Evolutionary conservation across 2,329 filamentous ascomycete species (phyloP).

Genomic region (Exserohilum rostratum): DNA sequence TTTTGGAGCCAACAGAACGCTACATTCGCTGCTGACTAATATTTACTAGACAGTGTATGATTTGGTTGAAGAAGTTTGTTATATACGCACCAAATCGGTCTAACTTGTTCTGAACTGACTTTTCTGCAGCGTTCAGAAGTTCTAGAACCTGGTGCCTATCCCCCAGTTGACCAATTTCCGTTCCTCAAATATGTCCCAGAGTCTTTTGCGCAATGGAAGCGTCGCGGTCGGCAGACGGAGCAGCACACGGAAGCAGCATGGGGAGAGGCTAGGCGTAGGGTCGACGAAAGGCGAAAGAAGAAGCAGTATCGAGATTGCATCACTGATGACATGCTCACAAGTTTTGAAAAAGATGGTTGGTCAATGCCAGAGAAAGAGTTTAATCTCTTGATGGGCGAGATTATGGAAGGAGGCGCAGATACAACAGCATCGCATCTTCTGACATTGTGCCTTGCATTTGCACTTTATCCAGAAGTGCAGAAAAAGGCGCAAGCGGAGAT

Average conservation of each 20-base stretch:
- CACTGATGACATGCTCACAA: too few relatives aligned
- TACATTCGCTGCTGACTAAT: too few relatives aligned
- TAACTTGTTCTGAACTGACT: too few relatives aligned
- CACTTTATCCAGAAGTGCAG: slow-evolving; percentile 22
- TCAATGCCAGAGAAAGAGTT: slow-evolving; percentile 32
- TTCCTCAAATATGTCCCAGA: not conserved
- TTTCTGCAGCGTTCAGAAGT: too few relatives aligned
- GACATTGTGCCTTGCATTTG: slow-evolving; percentile 7
- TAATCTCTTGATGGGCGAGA: slow-evolving; percentile 47
- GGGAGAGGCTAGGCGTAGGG: not conserved
- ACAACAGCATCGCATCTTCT: slow-evolving; percentile 46
- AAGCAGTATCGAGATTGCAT: not conserved
- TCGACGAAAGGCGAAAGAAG: not conserved
- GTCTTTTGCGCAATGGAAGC: too few relatives aligned
- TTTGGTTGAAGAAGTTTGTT: too few relatives aligned
- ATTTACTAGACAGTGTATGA: too few relatives aligned
- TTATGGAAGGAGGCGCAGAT: slow-evolving; percentile 14
- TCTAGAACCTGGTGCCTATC: not conserved
- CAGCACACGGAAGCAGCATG: too few relatives aligned
- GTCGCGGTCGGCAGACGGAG: too few relatives aligned
- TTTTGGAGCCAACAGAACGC: too few relatives aligned
- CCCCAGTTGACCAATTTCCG: not conserved
- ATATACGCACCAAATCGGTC: too few relatives aligned
- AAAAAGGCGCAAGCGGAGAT: slow-evolving; percentile 40
- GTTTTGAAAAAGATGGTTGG: too few relatives aligned